phyloP scores from a whole-genome alignment of 306 rosid genomes.

The Abrus precatorius region DNA sequence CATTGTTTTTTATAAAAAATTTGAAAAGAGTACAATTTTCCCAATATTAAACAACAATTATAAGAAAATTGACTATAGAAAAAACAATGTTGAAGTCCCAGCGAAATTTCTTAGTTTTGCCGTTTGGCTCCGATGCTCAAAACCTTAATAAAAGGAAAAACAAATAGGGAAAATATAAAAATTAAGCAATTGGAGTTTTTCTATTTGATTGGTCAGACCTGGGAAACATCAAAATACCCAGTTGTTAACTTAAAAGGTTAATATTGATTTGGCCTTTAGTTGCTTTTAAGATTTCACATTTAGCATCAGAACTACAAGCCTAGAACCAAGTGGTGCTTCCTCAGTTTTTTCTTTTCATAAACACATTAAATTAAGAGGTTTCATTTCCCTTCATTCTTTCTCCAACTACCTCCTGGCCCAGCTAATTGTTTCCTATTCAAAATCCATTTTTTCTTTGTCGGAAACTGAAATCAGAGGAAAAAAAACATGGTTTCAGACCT shows the following conservation, averaged over 20 bases:
- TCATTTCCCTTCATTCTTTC: not conserved
- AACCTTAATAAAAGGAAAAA: not conserved
- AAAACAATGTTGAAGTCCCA: not conserved
- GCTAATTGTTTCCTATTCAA: conserved; percentile 33
- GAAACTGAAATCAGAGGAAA: not conserved
- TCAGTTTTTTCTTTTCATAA: not conserved
- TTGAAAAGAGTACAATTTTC: not conserved
- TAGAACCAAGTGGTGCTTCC: not conserved
- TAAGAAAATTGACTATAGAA: not conserved
- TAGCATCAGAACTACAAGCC: not conserved
- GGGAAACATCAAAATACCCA: conserved; percentile 27
- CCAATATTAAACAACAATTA: not conserved
- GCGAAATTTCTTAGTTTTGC: not conserved
- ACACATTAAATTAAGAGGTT: not conserved
- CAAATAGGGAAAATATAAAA: not conserved
- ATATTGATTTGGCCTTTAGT: conserved; percentile 2
- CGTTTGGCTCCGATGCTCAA: not conserved
- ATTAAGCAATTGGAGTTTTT: not conserved
- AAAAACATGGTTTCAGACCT: not conserved
- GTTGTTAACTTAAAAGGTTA: conserved; percentile 22
- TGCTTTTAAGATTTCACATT: not conserved
- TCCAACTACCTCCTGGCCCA: conserved; percentile 1
- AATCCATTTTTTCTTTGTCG: not conserved
- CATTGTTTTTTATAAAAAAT: too few species aligned
- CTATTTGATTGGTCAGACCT: conserved; percentile 38